Percentiles rank a stretch among this genome's conserved stretches.
Evolutionary conservation across 1,284 basidiomycete genomes (phyloP).

Genomic region (Pseudozyma flocculosa): DNA sequence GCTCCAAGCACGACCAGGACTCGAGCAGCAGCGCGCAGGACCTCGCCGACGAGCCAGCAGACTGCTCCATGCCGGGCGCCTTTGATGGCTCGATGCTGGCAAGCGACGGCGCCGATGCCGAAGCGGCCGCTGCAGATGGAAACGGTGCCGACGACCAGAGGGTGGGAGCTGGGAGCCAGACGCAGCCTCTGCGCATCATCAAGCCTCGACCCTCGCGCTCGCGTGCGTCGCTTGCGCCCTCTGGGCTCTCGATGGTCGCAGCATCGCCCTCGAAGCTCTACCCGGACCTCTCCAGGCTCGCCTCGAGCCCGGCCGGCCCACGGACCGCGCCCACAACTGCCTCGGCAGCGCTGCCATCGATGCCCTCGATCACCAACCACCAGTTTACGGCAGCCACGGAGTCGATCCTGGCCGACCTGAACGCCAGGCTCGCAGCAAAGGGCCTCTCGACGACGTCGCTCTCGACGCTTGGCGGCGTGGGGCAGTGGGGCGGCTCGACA

Average conservation of each 20-base stretch:
- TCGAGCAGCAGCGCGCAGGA: conserved; percentile 1
- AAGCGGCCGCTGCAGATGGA: neutral
- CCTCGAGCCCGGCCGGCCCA: conserved; percentile 2
- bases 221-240: neutral
- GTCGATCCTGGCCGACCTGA: conserved; percentile 41
- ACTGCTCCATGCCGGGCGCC: neutral
- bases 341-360: conserved; percentile 20
- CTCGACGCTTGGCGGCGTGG: conserved; percentile 3
- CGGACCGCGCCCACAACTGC: conserved; percentile 14
- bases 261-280: conserved; percentile 14
- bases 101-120: too few species aligned
- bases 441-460: conserved; percentile 18
- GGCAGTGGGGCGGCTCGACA: neutral
- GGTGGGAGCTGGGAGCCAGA: neutral
- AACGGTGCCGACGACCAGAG: too few species aligned
- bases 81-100: neutral
- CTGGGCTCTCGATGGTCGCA: neutral
- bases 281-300: conserved; percentile 16
- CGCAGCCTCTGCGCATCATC: conserved; percentile 36
- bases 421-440: conserved; percentile 32
- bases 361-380: conserved; percentile 26
- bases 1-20: conserved; percentile 1
- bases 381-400: conserved; percentile 35
- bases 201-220: conserved; percentile 25
- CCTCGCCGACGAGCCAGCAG: neutral